phyloP scores from a whole-genome alignment of 352 stramenopile genomes.

The Phytopythium vexans region DNA sequence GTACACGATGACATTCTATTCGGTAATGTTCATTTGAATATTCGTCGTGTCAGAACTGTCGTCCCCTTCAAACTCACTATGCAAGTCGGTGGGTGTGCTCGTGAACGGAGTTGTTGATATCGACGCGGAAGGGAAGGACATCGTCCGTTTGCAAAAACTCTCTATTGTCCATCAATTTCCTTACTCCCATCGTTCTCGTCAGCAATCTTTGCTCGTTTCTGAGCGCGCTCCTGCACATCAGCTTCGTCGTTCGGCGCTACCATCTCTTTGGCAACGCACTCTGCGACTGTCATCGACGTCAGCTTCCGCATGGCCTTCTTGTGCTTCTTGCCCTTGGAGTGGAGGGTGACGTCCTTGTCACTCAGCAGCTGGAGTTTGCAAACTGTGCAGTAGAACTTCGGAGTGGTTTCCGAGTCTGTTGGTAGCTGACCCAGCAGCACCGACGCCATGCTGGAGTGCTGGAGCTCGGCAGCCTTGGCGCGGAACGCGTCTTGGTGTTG shows the following conservation, averaged over 20 bases:
- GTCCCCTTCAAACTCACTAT: too few species aligned
- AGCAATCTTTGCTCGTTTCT: conserved; percentile 2
- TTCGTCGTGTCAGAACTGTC: too few species aligned
- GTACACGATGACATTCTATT: too few species aligned
- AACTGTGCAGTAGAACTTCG: conserved; percentile 60
- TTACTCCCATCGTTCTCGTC: too few species aligned
- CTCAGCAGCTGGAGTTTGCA: conserved; percentile 74
- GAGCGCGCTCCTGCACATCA: conserved; percentile 4
- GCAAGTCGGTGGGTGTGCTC: too few species aligned
- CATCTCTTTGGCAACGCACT: conserved; percentile 20
- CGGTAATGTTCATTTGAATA: too few species aligned
- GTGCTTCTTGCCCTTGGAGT: conserved; percentile 80
- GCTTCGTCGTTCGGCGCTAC: not conserved
- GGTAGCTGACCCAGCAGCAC: conserved; percentile 16
- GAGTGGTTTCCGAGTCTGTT: conserved; percentile 32
- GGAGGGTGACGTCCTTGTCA: conserved; percentile 67
- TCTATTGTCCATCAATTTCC: too few species aligned
- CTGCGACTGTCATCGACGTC: conserved; percentile 46
- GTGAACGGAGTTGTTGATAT: too few species aligned
- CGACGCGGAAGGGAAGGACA: too few species aligned
- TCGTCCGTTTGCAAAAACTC: too few species aligned
- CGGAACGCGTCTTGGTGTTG: conserved; percentile 52
- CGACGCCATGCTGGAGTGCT: conserved; percentile 9
- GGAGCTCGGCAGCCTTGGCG: conserved; percentile 29
- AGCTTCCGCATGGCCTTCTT: conserved; percentile 68